phyloP scores from a whole-genome alignment of 2,329 filamentous ascomycete genomes.

The Arthrobotrys pseudoclavata region DNA sequence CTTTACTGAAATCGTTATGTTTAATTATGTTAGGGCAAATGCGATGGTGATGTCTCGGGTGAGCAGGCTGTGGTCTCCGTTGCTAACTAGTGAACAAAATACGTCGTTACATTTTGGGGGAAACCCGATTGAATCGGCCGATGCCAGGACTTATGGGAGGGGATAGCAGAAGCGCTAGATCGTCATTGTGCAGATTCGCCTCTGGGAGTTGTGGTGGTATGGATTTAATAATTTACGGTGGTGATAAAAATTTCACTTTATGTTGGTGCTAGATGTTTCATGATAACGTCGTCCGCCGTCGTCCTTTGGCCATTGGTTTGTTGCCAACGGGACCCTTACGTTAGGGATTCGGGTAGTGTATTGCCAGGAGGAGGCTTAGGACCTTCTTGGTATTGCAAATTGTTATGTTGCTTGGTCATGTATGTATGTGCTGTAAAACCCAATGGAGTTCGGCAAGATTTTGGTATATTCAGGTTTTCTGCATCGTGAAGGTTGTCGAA shows the following conservation, averaged over 20 bases:
- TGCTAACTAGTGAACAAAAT: neutral
- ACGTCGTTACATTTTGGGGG: constrained; percentile 6
- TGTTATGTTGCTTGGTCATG: neutral
- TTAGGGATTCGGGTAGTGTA: too few relatives aligned
- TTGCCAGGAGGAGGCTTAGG: neutral
- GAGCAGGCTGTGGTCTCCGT: constrained; percentile 19
- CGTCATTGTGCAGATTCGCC: constrained; percentile 45
- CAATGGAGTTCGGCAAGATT: constrained; percentile 12
- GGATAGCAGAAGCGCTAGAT: constrained; percentile 20
- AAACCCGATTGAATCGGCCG: neutral
- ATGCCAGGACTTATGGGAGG: neutral
- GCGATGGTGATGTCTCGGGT: constrained; percentile 28
- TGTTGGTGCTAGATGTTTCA: neutral
- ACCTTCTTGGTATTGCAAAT: neutral
- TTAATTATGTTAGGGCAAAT: neutral
- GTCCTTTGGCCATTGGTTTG: too few relatives aligned
- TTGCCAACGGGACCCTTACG: too few relatives aligned
- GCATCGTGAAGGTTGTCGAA: constrained; percentile 7
- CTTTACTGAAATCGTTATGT: neutral
- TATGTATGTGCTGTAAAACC: constrained; percentile 6
- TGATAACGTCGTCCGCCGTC: neutral
- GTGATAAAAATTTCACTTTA: neutral
- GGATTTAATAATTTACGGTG: neutral
- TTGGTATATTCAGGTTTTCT: neutral
- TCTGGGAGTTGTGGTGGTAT: neutral